Base-by-base conservation (phyloP, 2,329 filamentous ascomycete genomes). In the Talaromyces atroroseus region DNA sequence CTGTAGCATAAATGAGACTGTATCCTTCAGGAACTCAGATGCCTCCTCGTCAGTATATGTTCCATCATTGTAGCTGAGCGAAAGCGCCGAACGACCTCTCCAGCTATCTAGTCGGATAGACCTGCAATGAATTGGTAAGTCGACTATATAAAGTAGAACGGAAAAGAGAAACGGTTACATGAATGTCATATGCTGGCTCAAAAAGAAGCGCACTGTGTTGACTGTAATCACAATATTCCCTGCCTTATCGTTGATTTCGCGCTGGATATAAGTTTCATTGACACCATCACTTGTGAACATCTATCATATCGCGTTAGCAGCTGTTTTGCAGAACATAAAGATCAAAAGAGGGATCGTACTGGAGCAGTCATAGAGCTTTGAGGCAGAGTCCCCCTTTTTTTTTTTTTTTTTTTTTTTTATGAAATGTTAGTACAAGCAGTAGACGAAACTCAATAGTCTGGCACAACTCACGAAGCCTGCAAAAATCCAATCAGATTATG, bases 51-150 rank as follows among this genome's bases (percentile, higher is more conserved):
- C 46, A 3, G n/a, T 53, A 21, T 57, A 57, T 32, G 36, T 44
- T 10, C 42, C 48, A 12, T 48, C 49, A 16, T 57, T 53, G n/a
- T 57, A 57, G 20, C 49, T 52, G 7, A 57, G 54, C 4, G 54
- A 57, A 5, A 53, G 34, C 26, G 47, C 49, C 6, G 49, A 48
- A 14, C 49, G 54, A 40, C 50, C 54, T 18, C 44, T 40, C 38
- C 52, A 57, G 26, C 49, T 57, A 29, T 57, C 54, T 18, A 57
- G 34, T 14, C 54, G 54, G 23, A 57, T 47, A 6, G 54, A 52
- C 42, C 54, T 57, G 26, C n/a, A 36, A 16, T 12, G 36, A 20
- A 40, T 40, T 40, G 11, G 36, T 18, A 2, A 18, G 36, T 16
- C 16, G n/a, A 6, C 10, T 18, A 40, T 40, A 18, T 14, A 20